A percentile compares a stretch with the other conserved stretches of the same genome.
Evolutionary conservation across 163 green algal species (phyloP).

Genomic region (Scenedesmus sp.): DNA sequence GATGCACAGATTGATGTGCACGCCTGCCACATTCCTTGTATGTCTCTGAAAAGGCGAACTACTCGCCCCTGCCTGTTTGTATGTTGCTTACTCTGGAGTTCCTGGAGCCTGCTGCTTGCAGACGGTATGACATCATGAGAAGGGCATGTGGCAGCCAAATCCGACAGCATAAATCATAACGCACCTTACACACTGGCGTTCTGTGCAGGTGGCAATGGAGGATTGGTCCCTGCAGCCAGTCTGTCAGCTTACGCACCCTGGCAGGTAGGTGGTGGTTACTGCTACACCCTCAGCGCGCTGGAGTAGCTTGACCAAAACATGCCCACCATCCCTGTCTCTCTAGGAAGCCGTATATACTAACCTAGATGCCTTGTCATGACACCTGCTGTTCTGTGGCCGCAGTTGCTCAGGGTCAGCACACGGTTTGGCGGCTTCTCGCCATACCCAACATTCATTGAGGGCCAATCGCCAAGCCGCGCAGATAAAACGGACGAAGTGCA

Average conservation of each 20-base stretch:
- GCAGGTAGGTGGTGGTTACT: slow-evolving; percentile 15
- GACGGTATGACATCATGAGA: neutral
- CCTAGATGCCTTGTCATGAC: neutral
- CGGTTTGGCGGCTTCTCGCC: neutral
- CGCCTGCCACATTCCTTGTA: neutral
- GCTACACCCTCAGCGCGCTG: neutral
- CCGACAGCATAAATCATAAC: neutral
- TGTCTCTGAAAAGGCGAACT: neutral
- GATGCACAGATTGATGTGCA: neutral
- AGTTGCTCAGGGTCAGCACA: neutral
- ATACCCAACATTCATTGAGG: slow-evolving; percentile 10
- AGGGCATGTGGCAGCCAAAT: neutral
- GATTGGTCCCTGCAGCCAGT: neutral
- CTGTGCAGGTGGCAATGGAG: neutral
- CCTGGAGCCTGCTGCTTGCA: neutral
- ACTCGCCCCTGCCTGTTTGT: neutral
- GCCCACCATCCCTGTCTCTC: neutral
- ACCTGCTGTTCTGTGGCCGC: neutral
- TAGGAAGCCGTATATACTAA: neutral
- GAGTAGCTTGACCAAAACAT: neutral
- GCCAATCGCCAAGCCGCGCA: slow-evolving; percentile 7
- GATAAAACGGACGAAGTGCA: slow-evolving; percentile 13
- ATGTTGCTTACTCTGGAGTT: neutral
- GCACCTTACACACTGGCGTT: neutral
- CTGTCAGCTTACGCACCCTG: neutral